Base-by-base conservation (phyloP, 345 rosid species). In the Pugionium dolabratum region DNA sequence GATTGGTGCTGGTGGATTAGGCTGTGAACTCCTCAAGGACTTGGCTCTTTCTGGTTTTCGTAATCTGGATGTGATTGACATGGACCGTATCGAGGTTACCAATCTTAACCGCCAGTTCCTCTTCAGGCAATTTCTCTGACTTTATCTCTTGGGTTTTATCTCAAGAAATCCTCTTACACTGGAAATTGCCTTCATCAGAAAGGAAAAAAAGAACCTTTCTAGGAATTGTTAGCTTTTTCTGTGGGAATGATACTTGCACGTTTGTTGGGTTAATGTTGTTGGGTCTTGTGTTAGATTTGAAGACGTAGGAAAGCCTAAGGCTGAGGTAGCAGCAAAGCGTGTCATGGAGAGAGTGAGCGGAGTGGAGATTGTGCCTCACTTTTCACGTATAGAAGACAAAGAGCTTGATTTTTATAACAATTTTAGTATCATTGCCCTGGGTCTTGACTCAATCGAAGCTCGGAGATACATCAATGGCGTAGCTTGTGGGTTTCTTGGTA, bases 101-200 rank as follows among this genome's bases (percentile, higher is more conserved):
- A 94, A 94, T 84, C 96, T 94, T 71, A 94, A 94, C 83, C 97
- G 99, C 59, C 99, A 90, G 72, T 94, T 94, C 63, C 86, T 93
- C 52, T 93, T 93, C 89, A 90, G 98, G 97, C 36, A 70, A 44
- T 81, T 62, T 71, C 72, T 68, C 31, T 46, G 43, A 30, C 2
- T 61, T 32, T 0, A 8, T 4, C 5, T n/a, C 18, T 18, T 18
- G 18, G 18, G 18, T 18, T 52, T 29, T 18, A 18, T 18, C 18
- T 18, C 18, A 18, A 18, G 18, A 18, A 18, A 18, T 39, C 27
- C 11, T 37, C 41, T 45, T 25, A 39, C 2, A 2, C 41, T 9
- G 18, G 18, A 18, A 18, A 18, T 18, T 18, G 18, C 18, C 18
- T 18, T 18, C 18, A 18, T 18, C 18, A 18, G 18, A 18, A 18